phyloP scores from a whole-genome alignment of 805 yeast genomes.

The Metschnikowia colocasiae region DNA sequence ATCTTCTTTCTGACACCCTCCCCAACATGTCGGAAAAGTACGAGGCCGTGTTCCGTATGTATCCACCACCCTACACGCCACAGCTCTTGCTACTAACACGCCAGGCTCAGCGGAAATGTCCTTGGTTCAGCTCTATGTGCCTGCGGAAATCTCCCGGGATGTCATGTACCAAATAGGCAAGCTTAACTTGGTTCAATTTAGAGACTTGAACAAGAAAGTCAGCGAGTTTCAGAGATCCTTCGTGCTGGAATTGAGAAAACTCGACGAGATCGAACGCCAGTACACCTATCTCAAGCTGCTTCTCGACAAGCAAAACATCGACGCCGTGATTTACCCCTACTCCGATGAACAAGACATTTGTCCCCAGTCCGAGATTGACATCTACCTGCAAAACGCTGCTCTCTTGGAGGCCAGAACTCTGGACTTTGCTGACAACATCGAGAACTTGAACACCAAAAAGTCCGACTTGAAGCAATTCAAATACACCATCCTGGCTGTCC shows the following conservation, averaged over 20 bases:
- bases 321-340: conserved; percentile 34
- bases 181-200: conserved; percentile 78
- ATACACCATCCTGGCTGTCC: conserved; percentile 40
- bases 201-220: conserved; percentile 76
- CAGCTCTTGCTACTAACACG: conserved; percentile 16
- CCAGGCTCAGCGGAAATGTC: conserved; percentile 95
- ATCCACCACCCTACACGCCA: neutral
- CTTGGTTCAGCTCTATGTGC: conserved; percentile 83
- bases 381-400: conserved; percentile 57
- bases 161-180: conserved; percentile 85
- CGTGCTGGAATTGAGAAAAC: conserved; percentile 78
- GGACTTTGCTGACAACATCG: conserved; percentile 68
- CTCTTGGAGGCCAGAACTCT: conserved; percentile 69
- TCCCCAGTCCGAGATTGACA: conserved; percentile 66
- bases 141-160: conserved; percentile 85
- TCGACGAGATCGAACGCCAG: conserved; percentile 89
- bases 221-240: conserved; percentile 86
- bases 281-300: conserved; percentile 42
- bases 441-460: conserved; percentile 59
- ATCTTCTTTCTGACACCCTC: conserved; percentile 1
- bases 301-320: conserved; percentile 48
- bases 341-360: conserved; percentile 23
- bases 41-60: conserved; percentile 47
- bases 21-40: conserved; percentile 28
- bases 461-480: conserved; percentile 68